A percentile compares a stretch with the other conserved stretches of the same genome.
Conservation (phyloP, 2,329 filamentous ascomycete species). For the Pseudocercospora eumusae region DNA sequence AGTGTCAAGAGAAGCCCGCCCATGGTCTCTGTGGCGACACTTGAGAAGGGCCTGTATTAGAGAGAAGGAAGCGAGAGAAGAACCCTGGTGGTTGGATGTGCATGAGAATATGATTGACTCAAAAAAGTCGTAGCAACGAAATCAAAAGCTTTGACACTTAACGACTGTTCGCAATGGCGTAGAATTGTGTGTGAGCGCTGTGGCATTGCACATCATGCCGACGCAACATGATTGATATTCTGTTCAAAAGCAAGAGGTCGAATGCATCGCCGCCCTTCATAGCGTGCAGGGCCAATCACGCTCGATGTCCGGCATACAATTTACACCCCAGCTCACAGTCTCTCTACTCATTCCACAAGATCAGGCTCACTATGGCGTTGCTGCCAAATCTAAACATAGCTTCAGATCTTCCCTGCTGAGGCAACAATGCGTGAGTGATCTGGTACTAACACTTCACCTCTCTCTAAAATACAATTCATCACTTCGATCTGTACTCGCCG, state of each 20-base stretch:
- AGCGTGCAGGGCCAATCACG: not conserved
- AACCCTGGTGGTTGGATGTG: not conserved
- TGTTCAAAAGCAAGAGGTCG: not conserved
- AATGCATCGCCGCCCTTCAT: not conserved
- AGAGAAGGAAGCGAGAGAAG: not conserved
- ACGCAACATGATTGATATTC: not conserved
- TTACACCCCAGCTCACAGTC: too few relatives aligned
- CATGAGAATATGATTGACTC: not conserved
- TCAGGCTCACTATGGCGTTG: not conserved
- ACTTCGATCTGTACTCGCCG: not conserved
- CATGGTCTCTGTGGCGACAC: not conserved
- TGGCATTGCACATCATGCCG: too few relatives aligned
- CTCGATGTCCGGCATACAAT: not conserved
- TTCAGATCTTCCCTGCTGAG: not conserved
- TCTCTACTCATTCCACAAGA: not conserved
- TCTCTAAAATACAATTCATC: not conserved
- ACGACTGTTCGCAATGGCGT: not conserved
- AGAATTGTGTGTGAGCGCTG: not conserved
- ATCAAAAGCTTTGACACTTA: not conserved
- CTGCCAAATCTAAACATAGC: not conserved
- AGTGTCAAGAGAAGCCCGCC: slow-evolving; percentile 8
- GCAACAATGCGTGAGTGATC: not conserved
- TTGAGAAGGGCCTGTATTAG: not conserved
- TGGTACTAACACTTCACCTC: not conserved
- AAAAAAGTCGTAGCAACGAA: not conserved